Evolutionary conservation across 192 early-diverging fungal species (phyloP), one percentile per base, ranked within the genome.

Genomic region (Podila verticillata): DNA sequence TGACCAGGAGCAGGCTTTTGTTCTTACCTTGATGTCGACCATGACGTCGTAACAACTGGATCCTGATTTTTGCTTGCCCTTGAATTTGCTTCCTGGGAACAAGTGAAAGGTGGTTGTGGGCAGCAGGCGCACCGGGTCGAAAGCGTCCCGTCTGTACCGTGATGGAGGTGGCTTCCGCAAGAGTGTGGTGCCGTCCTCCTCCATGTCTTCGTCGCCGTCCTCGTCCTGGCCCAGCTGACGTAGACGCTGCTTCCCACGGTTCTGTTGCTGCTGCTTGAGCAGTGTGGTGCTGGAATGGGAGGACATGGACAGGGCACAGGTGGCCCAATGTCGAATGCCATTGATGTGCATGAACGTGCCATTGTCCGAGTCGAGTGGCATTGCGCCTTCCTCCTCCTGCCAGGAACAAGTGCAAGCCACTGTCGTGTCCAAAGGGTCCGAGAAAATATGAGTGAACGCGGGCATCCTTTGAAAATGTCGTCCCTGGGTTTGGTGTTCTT

Each of bases 1-100:
- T 54, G n/a, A 48, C 32, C 6, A 36, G 10, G n/a, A 26, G 56
- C 6, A 31, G 5, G 44, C 15, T 20, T 26, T 61, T 30, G 1
- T 10, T 51, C 30, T 48, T 87, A 94, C 93, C 91, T 92, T 89
- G 71, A 94, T 89, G 49, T 92, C 84, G 10, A 94, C 93, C 48
- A 81, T 58, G 0, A 94, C 93, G 48, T 92, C 84, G 78, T 94
- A 93, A 51, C 85, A 85, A 57, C 79, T 86, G 9, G 83, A 72
- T 10, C 86, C 87, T 48, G 89, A 90, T 65, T 85, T 84, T 68
- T 94, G 93, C 36, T 87, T 83, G 12, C 93, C 93, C 47, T 72
- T 84, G 70, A 94, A 94, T 44, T 70, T 69, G 24, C 87, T 87
- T 34, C 93, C 93, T 8, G 87, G 81, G 66, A 89, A 93, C 24